These are phyloP conservation scores for Byssothecium circinans DNA, from an alignment of 2,329 filamentous ascomycete genomes.

Conservation along the genomic window DNA sequence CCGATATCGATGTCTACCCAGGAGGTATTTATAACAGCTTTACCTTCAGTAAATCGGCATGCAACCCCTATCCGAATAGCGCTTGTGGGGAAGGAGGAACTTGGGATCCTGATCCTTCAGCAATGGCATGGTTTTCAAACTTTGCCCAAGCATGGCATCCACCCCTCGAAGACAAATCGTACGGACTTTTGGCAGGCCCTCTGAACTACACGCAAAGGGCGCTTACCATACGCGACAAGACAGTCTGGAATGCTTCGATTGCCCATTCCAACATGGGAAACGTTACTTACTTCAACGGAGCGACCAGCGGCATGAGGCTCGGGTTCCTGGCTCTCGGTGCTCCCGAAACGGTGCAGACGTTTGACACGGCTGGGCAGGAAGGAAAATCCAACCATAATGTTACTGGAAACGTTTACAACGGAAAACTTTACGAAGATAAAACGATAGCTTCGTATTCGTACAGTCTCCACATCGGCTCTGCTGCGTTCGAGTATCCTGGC, in stretches of 20 bases:
- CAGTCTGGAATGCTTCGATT: conserved; percentile 6
- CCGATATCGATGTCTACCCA: conserved; percentile 12
- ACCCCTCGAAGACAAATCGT: conserved; percentile 3
- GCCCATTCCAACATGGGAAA: conserved; percentile 1
- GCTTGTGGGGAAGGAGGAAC: conserved; percentile 15
- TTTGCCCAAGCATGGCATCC: conserved; percentile 1
- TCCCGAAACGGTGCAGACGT: not conserved
- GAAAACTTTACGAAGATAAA: conserved; percentile 11
- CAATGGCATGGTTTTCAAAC: not conserved
- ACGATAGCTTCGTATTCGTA: conserved; percentile 31
- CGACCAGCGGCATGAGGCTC: conserved; percentile 2
- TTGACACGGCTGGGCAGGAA: not conserved
- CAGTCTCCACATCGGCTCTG: conserved; percentile 41
- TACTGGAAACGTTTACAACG: conserved; percentile 3
- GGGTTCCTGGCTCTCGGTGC: conserved; percentile 7
- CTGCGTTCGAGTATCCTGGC: conserved; percentile 23
- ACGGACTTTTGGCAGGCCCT: not conserved
- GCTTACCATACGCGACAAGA: conserved; percentile 3
- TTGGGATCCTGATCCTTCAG: conserved; percentile 11
- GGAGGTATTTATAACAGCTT: conserved; percentile 10
- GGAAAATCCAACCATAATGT: conserved; percentile 1
- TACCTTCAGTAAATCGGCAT: conserved; percentile 9
- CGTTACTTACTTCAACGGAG: conserved; percentile 5
- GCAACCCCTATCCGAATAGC: conserved; percentile 5
- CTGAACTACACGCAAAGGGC: not conserved